Evolutionary conservation across 1,139 yeast species (phyloP).

Genomic region (Wickerhamiella pararugosa): DNA sequence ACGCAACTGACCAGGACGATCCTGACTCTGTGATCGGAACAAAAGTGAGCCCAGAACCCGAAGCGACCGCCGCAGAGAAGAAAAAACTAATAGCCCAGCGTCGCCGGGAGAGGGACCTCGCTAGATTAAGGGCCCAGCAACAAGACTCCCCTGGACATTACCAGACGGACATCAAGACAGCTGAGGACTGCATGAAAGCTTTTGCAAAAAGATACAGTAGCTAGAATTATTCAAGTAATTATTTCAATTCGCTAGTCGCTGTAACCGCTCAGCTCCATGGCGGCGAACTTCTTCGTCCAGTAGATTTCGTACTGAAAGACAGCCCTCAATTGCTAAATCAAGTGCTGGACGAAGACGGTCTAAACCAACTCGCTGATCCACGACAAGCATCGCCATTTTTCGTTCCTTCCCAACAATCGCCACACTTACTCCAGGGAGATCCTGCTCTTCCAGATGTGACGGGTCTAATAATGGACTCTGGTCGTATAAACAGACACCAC

Average conservation of each 20-base stretch:
- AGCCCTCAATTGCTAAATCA: slow-evolving; percentile 83
- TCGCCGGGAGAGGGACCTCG: too few species aligned
- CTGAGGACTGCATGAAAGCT: too few species aligned
- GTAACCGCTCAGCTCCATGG: slow-evolving; percentile 1
- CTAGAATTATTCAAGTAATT: too few species aligned
- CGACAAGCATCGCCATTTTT: slow-evolving; percentile 52
- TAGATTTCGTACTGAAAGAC: slow-evolving; percentile 62
- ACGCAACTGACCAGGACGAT: not conserved
- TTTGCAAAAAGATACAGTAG: too few species aligned
- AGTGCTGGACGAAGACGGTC: slow-evolving; percentile 65
- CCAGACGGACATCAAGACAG: too few species aligned
- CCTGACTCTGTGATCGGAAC: too few species aligned
- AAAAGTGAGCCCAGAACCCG: too few species aligned
- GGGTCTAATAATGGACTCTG: slow-evolving; percentile 63
- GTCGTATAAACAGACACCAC: slow-evolving; percentile 68
- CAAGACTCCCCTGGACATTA: too few species aligned
- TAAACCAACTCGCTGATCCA: slow-evolving; percentile 76
- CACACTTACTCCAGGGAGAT: slow-evolving; percentile 63
- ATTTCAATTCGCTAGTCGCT: not conserved
- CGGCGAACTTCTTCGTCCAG: slow-evolving; percentile 77
- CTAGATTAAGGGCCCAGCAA: too few species aligned
- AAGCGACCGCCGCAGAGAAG: too few species aligned
- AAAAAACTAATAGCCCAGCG: too few species aligned
- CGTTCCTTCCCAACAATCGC: slow-evolving; percentile 78
- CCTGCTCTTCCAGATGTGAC: slow-evolving; percentile 68